Percentiles rank a stretch among this genome's conserved stretches.
These are phyloP conservation scores for Globisporangium spiculum DNA, from an alignment of 352 stramenopile species.

Conservation along the genomic window DNA sequence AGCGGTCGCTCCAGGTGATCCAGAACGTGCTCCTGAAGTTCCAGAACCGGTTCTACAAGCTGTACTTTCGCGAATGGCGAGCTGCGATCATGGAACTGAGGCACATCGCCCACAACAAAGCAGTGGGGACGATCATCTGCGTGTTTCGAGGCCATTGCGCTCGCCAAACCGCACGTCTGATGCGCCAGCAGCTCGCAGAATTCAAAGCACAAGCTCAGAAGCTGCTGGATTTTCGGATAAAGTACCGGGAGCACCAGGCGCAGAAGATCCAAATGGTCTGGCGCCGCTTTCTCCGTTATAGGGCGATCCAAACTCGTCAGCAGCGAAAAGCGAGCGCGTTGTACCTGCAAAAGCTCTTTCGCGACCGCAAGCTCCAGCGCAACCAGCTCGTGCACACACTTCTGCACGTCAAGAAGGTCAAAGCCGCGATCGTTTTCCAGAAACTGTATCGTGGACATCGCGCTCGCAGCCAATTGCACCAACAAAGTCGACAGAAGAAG, in stretches of 20 bases:
- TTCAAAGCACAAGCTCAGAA: slow-evolving; percentile 27
- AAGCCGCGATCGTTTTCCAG: slow-evolving; percentile 42
- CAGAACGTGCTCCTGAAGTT: slow-evolving; percentile 40
- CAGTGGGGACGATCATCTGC: slow-evolving; percentile 30
- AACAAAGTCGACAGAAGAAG: slow-evolving; percentile 13
- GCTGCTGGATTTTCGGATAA: slow-evolving; percentile 37
- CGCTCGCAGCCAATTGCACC: slow-evolving; percentile 19
- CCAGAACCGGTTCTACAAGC: slow-evolving; percentile 48
- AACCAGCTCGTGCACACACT: slow-evolving; percentile 42
- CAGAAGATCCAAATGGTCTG: slow-evolving; percentile 52
- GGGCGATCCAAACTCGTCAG: slow-evolving; percentile 22
- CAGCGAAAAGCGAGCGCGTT: slow-evolving; percentile 25
- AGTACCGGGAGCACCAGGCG: slow-evolving; percentile 42
- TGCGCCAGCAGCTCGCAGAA: slow-evolving; percentile 26
- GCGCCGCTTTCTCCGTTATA: slow-evolving; percentile 29
- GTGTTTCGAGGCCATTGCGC: slow-evolving; percentile 43
- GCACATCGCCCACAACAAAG: slow-evolving; percentile 25
- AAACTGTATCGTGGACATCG: slow-evolving; percentile 35
- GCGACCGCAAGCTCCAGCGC: slow-evolving; percentile 28
- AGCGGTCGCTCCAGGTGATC: slow-evolving; percentile 43
- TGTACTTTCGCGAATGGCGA: slow-evolving; percentile 44
- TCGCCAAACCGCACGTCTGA: slow-evolving; percentile 21
- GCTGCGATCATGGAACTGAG: slow-evolving; percentile 23
- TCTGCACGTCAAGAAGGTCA: slow-evolving; percentile 27
- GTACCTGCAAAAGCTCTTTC: slow-evolving; percentile 38